A percentile compares a stretch with the other conserved stretches of the same genome.
Conservation (phyloP, 23 red algal species). For the Gracilaria vermiculophylla region DNA sequence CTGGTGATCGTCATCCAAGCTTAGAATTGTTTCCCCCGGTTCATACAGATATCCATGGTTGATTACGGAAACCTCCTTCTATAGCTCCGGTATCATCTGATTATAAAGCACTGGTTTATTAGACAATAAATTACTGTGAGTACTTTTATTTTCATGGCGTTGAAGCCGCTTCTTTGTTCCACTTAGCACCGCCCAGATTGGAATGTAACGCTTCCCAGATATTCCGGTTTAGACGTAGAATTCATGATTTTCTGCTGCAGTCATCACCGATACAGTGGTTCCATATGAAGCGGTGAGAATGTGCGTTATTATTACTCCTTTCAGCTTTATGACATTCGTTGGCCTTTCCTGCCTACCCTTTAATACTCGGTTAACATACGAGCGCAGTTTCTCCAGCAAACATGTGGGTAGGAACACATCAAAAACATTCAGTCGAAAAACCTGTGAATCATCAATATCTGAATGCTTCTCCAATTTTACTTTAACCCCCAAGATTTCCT, state of each 20-base stretch:
- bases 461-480: no score
- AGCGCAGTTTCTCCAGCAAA: neutral
- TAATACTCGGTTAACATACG: neutral
- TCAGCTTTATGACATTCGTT: neutral
- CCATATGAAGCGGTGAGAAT: conserved; percentile 18
- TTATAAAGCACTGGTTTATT: neutral
- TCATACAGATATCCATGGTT: conserved; percentile 2
- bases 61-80: conserved; percentile 4
- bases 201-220: neutral
- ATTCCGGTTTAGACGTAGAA: conserved; percentile 8
- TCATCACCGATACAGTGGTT: neutral
- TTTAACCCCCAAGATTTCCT: no score
- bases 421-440: no score
- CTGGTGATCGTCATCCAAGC: conserved; percentile 9
- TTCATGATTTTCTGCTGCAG: neutral
- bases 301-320: neutral
- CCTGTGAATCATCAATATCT: no score
- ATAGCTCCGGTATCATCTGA: neutral
- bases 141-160: neutral
- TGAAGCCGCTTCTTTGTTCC: neutral
- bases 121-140: neutral
- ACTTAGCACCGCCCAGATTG: neutral
- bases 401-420: neutral
- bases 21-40: neutral
- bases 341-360: neutral